Evolutionary conservation across 2,329 filamentous ascomycete genomes (phyloP), one percentile per base, ranked within the genome.

Genomic region (Herpotrichia juniperi): DNA sequence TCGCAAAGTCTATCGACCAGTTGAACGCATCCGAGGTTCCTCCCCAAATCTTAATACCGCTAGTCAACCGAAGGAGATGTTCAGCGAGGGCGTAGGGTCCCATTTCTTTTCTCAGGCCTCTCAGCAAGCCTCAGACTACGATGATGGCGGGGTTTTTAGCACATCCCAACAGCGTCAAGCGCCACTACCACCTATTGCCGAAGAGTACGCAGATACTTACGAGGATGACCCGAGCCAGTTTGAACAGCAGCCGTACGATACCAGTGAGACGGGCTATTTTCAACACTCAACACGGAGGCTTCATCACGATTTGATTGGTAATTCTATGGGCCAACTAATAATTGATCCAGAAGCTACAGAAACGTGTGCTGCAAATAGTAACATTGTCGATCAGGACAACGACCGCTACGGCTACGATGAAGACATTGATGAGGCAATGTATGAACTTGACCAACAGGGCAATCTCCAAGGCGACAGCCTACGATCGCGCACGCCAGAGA

Each of bases 11-110:
- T 54, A 59, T 8, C 61, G 56, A 22, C 55, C 73, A 6, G 58
- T 75, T 11, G 72, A 74, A 47, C 56, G 59, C 2, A 48, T 60
- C 25, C 14, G 42, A 1, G 22, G 42, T 19, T 19, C 31, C n/a
- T 11, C 31, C 12, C 14, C 42, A 9, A 21, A 44, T 24, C 17
- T 42, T 11, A 21, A 28, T 24, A 32, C 17, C 11, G 26, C 14
- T 24, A 34, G 39, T 14, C 12, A 48, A 16, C 16, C 50, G 24
- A 21, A 34, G 19, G 37, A 44, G 1, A 9, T 51, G 32, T 40
- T 57, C 11, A 45, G 42, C 19, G 43, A 53, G 14, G 42, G 47
- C 2, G 26, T 50, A 6, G 28, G 57, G 9, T 58, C 57, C n/a
- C 34, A 37, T 11, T 53, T 37, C 32, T 60, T 55, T 47, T 40